phyloP scores from a whole-genome alignment of 2,329 filamentous ascomycete species.

The Hypoxylon sp. region DNA sequence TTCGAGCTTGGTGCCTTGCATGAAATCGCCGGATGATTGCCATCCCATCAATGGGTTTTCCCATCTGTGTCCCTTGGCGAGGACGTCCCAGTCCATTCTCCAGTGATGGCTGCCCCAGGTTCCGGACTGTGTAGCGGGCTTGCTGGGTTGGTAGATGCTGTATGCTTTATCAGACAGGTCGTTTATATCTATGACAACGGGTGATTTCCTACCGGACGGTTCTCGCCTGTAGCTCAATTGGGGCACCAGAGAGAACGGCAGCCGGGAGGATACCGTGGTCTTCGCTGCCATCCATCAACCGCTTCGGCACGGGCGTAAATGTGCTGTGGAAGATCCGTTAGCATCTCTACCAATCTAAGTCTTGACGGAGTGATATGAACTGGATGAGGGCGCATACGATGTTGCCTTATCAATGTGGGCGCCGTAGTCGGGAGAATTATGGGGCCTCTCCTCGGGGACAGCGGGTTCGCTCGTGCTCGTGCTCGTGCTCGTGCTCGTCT shows the following conservation, averaged over 20 bases:
- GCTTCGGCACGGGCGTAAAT: conserved; percentile 92
- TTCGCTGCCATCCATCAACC: conserved; percentile 92
- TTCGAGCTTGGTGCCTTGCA: conserved; percentile 93
- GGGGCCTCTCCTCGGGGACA: conserved; percentile 57
- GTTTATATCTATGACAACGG: neutral
- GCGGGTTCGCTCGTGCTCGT: conserved; percentile 50
- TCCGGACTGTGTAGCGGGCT: conserved; percentile 97
- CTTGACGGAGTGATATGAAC: neutral
- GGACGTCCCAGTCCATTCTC: conserved; percentile 99
- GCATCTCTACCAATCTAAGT: neutral
- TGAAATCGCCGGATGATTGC: conserved; percentile 94
- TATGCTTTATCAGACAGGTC: conserved; percentile 20
- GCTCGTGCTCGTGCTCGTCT: conserved; percentile 48
- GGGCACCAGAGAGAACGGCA: conserved; percentile 90
- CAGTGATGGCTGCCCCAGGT: conserved; percentile 87
- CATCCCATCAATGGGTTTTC: conserved; percentile 99
- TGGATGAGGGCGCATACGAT: conserved; percentile 74
- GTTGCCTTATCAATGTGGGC: conserved; percentile 88
- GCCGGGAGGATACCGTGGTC: conserved; percentile 81
- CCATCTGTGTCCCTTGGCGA: conserved; percentile 94
- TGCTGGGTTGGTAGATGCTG: conserved; percentile 92
- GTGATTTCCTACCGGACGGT: conserved; percentile 82
- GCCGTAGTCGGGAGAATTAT: conserved; percentile 85
- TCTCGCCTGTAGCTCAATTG: conserved; percentile 91
- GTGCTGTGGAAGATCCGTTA: conserved; percentile 67